Evolutionary conservation across 305 asterid species (phyloP).

Genomic region (Fraxinus ornus): DNA sequence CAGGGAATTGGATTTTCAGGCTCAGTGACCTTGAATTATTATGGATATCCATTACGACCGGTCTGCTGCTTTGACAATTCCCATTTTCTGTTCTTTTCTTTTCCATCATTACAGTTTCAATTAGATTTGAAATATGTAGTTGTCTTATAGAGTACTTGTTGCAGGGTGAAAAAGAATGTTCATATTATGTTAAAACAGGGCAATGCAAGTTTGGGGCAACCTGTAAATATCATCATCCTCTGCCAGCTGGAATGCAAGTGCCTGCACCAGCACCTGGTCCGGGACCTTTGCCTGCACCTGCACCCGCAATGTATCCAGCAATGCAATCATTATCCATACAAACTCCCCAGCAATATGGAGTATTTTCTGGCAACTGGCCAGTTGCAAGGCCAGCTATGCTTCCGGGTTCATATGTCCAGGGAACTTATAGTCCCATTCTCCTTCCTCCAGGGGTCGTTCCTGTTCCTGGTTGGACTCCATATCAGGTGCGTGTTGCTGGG

Average conservation of each 20-base stretch:
- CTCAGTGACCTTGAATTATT: conserved; percentile 50
- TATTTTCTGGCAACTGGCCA: conserved; percentile 82
- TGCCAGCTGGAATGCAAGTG: conserved; percentile 55
- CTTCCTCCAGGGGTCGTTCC: conserved; percentile 81
- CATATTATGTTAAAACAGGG: conserved; percentile 76
- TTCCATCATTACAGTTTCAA: neutral
- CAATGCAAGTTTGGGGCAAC: conserved; percentile 87
- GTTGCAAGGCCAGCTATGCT: conserved; percentile 73
- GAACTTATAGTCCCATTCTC: conserved; percentile 74
- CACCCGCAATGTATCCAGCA: conserved; percentile 56
- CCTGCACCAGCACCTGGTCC: conserved; percentile 45
- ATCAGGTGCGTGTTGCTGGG: conserved; percentile 49
- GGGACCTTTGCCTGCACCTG: conserved; percentile 38
- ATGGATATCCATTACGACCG: conserved; percentile 79
- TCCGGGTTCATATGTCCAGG: conserved; percentile 81
- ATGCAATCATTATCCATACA: conserved; percentile 50
- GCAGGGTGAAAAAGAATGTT: conserved; percentile 93
- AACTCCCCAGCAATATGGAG: conserved; percentile 82
- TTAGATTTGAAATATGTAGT: conserved; percentile 16
- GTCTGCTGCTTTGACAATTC: conserved; percentile 41
- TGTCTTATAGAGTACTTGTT: conserved; percentile 26
- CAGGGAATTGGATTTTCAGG: conserved; percentile 65
- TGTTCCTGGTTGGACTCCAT: conserved; percentile 82
- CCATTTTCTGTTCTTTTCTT: conserved; percentile 17
- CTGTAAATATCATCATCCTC: conserved; percentile 94